Evolutionary conservation across 345 rosid genomes (phyloP), one percentile per base, ranked within the genome.

Genomic region (Lumnitzera racemosa): DNA sequence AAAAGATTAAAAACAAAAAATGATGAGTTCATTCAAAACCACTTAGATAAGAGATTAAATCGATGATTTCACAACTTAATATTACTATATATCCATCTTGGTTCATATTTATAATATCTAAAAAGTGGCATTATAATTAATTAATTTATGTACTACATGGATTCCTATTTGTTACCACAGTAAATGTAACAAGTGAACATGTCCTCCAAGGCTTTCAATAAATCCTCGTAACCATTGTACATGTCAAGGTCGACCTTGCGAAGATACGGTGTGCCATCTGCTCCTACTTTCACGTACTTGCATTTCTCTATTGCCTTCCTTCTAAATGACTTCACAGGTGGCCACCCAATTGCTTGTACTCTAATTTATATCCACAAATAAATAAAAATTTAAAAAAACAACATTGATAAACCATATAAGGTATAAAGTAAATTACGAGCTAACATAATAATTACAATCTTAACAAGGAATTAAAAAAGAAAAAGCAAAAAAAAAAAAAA

Each of bases 171-270:
- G 64, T 58, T 41, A 66, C 66, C 49, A 0, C 7, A 31, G 20
- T 24, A 2, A 20, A 66, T 61, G 67, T 56, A 66, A 56, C 70
- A 71, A 49, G 57, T n/a, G 59, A 73, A 69, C 73, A 73, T 61
- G 2, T 49, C 55, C 49, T 61, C 67, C 17, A 73, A 25, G 5
- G 65, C 57, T 27, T 5, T 62, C 36, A 66, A 61, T 5, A 73
- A 61, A 11, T 64, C 58, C 14, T 52, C 46, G 15, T 73, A 65
- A 53, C 64, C 65, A n/a, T 53, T 50, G 70, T 61, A 65, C 15
- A 47, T 51, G 56, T n/a, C 47, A 53, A 73, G 67, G 59, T 73
- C 73, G 2, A 68, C 69, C 59, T 73, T 73, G 50, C 77, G 69
- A 15, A 68, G 61, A 51, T 63, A 63, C 2, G 69, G 72, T 17